Conservation (phyloP, 106 monocot genomes). For the Dioscorea dumetorum region DNA sequence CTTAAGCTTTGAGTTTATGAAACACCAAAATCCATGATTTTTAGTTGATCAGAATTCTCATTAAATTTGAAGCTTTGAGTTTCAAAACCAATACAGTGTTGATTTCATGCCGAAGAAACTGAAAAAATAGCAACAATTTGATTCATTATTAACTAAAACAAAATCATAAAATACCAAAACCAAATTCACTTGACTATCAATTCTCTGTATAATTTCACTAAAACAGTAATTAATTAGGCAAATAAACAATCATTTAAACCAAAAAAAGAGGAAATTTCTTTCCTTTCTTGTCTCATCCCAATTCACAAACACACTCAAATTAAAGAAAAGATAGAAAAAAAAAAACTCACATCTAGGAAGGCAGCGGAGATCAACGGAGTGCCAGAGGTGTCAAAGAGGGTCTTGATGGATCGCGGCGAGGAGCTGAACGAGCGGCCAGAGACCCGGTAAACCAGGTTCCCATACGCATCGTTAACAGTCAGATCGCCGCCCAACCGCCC, state of each 20-base stretch:
- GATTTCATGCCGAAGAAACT: too few species aligned
- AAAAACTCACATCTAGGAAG: constrained; percentile 20
- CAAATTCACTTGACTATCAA: neutral
- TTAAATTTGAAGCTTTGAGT: too few species aligned
- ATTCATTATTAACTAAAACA: too few species aligned
- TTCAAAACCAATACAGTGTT: too few species aligned
- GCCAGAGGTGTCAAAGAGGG: constrained; percentile 33
- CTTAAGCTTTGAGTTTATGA: too few species aligned
- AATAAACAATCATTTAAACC: neutral
- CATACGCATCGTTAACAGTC: constrained; percentile 34
- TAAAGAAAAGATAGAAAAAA: neutral
- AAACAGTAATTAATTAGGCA: neutral
- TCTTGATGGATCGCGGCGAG: constrained; percentile 14
- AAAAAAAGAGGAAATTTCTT: too few species aligned
- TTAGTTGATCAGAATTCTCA: too few species aligned
- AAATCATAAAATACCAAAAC: neutral
- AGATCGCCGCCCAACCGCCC: constrained; percentile 19
- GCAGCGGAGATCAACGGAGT: constrained; percentile 32
- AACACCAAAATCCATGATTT: too few species aligned
- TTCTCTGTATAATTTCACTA: neutral
- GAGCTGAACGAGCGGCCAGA: constrained; percentile 12
- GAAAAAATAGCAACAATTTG: too few species aligned
- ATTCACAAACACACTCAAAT: neutral
- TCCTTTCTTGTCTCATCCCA: too few species aligned
- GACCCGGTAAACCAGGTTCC: constrained; percentile 26